phyloP scores from a whole-genome alignment of 2,329 filamentous ascomycete species.

The Hypocrella siamensis region DNA sequence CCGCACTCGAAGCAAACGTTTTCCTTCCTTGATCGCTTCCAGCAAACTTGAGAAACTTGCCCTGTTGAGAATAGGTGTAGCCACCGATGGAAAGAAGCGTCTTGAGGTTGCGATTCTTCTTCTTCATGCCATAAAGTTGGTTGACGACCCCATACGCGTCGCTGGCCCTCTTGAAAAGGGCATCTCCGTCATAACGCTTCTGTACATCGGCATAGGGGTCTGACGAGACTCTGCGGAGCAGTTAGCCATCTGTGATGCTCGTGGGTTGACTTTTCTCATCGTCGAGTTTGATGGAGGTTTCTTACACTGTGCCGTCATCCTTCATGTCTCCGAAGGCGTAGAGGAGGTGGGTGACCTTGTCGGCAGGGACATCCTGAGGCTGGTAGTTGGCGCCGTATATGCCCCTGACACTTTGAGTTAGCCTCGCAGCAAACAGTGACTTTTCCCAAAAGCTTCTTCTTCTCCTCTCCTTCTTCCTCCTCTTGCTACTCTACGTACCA shows the following conservation, averaged over 20 bases:
- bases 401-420: conserved; percentile 22
- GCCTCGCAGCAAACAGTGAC: too few relatives aligned
- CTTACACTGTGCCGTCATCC: conserved; percentile 29
- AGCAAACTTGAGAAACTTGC: conserved; percentile 49
- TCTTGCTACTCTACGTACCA: conserved; percentile 23
- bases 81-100: conserved; percentile 70
- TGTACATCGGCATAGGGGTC: conserved; percentile 33
- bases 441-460: too few relatives aligned
- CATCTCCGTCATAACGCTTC: conserved; percentile 52
- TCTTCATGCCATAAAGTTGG: conserved; percentile 62
- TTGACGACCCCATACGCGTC: conserved; percentile 68
- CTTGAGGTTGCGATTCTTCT: conserved; percentile 61
- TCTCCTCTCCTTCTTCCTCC: not conserved
- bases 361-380: conserved; percentile 50
- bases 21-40: conserved; percentile 44
- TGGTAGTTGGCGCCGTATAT: conserved; percentile 63
- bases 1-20: conserved; percentile 52
- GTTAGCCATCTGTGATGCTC: not conserved
- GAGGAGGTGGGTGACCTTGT: conserved; percentile 59
- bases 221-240: conserved; percentile 9
- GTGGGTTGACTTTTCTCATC: too few relatives aligned
- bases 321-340: conserved; percentile 38
- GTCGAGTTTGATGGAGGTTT: not conserved
- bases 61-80: conserved; percentile 49
- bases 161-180: conserved; percentile 37